These are phyloP conservation scores for Echinosophora koreensis DNA, from an alignment of 306 rosid species.

Conservation along the genomic window DNA sequence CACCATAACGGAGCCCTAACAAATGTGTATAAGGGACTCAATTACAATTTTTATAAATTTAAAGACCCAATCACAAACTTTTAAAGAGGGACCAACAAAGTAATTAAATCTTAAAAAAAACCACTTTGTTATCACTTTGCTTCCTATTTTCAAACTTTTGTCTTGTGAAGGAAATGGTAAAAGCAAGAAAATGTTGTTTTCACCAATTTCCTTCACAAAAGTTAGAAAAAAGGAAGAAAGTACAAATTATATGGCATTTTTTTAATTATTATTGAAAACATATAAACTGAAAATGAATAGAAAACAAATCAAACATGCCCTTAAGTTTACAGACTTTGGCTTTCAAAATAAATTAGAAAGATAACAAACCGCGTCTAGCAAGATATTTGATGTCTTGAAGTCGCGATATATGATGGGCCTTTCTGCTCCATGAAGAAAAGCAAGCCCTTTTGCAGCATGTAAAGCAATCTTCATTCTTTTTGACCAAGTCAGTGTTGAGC, in stretches of 20 bases:
- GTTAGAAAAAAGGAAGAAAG: background rate
- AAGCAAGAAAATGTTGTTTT: background rate
- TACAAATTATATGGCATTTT: background rate
- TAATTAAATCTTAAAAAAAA: too few relatives aligned
- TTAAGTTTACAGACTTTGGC: background rate
- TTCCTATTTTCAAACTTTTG: background rate
- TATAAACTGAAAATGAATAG: background rate
- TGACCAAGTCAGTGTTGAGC: slow-evolving; percentile 88
- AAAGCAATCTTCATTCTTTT: slow-evolving; percentile 96
- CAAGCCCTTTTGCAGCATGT: slow-evolving; percentile 96
- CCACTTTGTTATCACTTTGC: too few relatives aligned
- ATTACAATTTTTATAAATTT: too few relatives aligned
- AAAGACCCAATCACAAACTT: too few relatives aligned
- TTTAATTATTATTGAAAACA: background rate
- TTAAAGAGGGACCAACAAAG: too few relatives aligned
- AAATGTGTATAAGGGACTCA: too few relatives aligned
- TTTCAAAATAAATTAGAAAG: slow-evolving; percentile 33
- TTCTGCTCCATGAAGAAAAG: slow-evolving; percentile 97
- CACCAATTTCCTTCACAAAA: background rate
- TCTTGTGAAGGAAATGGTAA: background rate
- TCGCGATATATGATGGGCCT: slow-evolving; percentile 95
- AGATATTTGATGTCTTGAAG: slow-evolving; percentile 95
- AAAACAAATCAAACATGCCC: too few relatives aligned
- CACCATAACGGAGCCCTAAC: too few relatives aligned
- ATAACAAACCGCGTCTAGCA: slow-evolving; percentile 85